A percentile compares a stretch with the other conserved stretches of the same genome.
phyloP scores from a whole-genome alignment of 768 basidiomycete species.

The Russula earlei region DNA sequence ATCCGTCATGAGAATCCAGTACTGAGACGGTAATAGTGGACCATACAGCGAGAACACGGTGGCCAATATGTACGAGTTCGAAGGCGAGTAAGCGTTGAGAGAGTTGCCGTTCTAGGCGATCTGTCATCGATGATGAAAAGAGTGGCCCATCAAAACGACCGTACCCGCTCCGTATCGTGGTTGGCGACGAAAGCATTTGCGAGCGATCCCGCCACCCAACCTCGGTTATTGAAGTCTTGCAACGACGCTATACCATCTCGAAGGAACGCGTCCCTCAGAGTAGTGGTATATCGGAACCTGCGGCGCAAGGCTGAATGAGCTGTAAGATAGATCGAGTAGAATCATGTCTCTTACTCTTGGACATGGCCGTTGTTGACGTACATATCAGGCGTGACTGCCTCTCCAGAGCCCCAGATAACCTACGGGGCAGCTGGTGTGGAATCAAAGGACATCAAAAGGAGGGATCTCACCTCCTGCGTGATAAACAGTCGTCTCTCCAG shows the following conservation, averaged over 20 bases:
- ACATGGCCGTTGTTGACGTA: conserved; percentile 53
- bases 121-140: not conserved
- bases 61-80: conserved; percentile 54
- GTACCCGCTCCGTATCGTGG: conserved; percentile 57
- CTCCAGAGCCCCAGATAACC: conserved; percentile 36
- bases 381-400: conserved; percentile 45
- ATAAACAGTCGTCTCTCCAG: conserved; percentile 41
- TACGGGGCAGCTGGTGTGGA: not conserved
- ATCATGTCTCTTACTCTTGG: conserved; percentile 37
- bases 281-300: conserved; percentile 51
- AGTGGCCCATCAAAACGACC: conserved; percentile 1
- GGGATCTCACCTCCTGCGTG: conserved; percentile 42
- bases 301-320: not conserved
- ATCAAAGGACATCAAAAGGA: not conserved
- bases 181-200: conserved; percentile 63
- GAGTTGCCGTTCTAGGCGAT: conserved; percentile 37
- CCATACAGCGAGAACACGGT: conserved; percentile 47
- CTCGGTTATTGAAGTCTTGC: conserved; percentile 42
- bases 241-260: conserved; percentile 42
- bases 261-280: conserved; percentile 44
- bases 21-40: not conserved
- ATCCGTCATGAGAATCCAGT: not conserved
- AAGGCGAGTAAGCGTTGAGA: conserved; percentile 48
- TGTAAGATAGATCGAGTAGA: too few species aligned
- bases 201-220: conserved; percentile 43